Evolutionary conservation across 768 basidiomycete genomes (phyloP), one percentile per base, ranked within the genome.

Genomic region (Collybia mongolica): DNA sequence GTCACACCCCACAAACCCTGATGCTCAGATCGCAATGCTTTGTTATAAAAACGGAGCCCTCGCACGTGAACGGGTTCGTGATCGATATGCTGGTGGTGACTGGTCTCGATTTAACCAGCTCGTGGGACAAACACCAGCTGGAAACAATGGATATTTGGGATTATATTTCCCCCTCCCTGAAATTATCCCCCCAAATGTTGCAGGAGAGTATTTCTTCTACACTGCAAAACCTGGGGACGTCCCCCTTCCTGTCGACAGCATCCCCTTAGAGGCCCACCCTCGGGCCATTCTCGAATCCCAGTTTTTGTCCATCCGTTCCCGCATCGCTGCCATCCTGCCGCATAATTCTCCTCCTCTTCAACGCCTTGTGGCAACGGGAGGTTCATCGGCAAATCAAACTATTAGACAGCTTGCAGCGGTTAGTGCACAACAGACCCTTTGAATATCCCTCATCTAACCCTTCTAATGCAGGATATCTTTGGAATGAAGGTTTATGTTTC

Each of bases 21-120:
- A 76, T 32, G 82, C 79, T 1, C 84, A 88, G 60, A 92, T 94
- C 61, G 88, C 84, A 26, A 96, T 96, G 92, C 79, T 95, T 8
- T 93, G 91, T 65, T 93, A 93, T 72, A 94, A 93, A 67, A 90
- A 93, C 57, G 90, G 90, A 18, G 87, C 89, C 0, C 77, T 93
- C 7, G 86, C 89, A 1, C 81, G 93, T 39, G 87, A 93, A 61
- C 78, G 85, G 54, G 76, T 94, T 15, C 82, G 88, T 8, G 80
- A 93, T 60, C 71, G 66, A 40, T 82, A 85, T 60, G 82, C 82
- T 41, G 66, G 73, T 39, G 65, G 73, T 5, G 69, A 81, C 52
- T 95, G 92, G 91, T 66, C 67, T 26, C 68, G 64, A 28, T 95
- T 88, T 73, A 91, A 91, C 65, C 64, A 77, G 47, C 71, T 84